Evolutionary conservation across 139 green algal species (phyloP).

Genomic region (Diplosphaera chodatii): DNA sequence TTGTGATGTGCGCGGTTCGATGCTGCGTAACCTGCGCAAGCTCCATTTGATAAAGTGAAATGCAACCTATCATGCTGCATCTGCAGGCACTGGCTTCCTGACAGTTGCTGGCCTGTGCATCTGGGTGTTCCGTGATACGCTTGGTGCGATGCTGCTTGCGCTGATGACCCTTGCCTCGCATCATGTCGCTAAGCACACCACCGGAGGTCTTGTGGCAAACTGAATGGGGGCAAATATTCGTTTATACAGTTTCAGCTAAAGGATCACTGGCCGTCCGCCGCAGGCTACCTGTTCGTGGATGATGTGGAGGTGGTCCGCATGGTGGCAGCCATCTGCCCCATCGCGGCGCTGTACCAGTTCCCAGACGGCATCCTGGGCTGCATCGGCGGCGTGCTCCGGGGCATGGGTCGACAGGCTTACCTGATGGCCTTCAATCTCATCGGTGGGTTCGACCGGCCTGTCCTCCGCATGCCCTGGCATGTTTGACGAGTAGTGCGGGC

Average conservation of each 20-base stretch:
- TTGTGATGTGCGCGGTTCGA: no score
- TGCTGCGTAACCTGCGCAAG: no score
- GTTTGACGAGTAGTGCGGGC: no score
- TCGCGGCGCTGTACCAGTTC: conserved; percentile 17
- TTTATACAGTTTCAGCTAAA: no score
- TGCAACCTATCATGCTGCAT: not conserved
- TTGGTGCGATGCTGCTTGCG: not conserved
- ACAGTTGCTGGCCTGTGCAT: not conserved
- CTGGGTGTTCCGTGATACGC: not conserved
- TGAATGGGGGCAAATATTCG: no score
- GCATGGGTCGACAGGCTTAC: conserved; percentile 14
- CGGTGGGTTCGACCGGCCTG: not conserved
- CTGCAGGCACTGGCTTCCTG: not conserved
- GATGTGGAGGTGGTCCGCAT: conserved; percentile 1
- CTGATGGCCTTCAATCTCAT: conserved; percentile 12
- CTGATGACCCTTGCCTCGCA: no score
- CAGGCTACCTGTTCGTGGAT: conserved; percentile 8
- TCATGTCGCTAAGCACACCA: no score
- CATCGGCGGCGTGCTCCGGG: conserved; percentile 9
- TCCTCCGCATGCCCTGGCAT: no score
- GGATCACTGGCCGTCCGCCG: no score
- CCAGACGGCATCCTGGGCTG: conserved; percentile 10
- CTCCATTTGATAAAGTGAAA: no score
- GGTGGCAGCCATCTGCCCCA: conserved; percentile 9
- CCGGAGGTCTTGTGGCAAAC: no score